These are phyloP conservation scores for Fusarium armeniacum DNA, from an alignment of 2,329 filamentous ascomycete genomes.

Conservation along the genomic window DNA sequence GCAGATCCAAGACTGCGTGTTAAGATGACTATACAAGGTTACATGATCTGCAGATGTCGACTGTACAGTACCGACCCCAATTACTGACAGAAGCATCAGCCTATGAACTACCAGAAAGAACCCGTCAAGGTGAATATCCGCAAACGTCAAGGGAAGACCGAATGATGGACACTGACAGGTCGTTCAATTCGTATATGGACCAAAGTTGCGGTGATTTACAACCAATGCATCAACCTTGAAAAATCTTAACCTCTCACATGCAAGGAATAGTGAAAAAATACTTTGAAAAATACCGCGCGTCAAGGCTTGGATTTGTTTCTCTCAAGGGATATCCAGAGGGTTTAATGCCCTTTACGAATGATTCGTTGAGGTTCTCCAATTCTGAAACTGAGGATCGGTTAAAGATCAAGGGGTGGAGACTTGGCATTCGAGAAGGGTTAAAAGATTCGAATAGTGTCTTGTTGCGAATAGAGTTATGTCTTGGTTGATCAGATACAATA, in stretches of 20 bases:
- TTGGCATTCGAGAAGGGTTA: conserved; percentile 15
- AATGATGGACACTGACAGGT: conserved; percentile 11
- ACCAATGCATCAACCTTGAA: conserved; percentile 12
- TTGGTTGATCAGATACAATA: not conserved
- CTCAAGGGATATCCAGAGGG: not conserved
- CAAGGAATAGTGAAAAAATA: not conserved
- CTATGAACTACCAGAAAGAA: not conserved
- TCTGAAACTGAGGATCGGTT: conserved; percentile 47
- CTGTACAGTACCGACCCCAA: not conserved
- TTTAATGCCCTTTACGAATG: conserved; percentile 13
- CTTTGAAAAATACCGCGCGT: conserved; percentile 19
- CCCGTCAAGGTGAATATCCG: not conserved
- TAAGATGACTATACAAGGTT: conserved; percentile 32
- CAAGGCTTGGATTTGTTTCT: not conserved
- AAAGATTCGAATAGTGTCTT: conserved; percentile 22
- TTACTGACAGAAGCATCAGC: not conserved
- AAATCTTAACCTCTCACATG: conserved; percentile 22
- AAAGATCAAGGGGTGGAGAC: conserved; percentile 37
- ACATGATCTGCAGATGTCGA: conserved; percentile 6
- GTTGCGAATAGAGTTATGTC: not conserved
- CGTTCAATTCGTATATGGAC: conserved; percentile 27
- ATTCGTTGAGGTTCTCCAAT: conserved; percentile 32
- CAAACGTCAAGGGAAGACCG: not conserved
- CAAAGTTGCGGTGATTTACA: conserved; percentile 18
- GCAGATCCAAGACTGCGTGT: conserved; percentile 5